Evolutionary conservation across 192 early-diverging fungal genomes (phyloP).

Genomic region (Backusella parvicylindrica): DNA sequence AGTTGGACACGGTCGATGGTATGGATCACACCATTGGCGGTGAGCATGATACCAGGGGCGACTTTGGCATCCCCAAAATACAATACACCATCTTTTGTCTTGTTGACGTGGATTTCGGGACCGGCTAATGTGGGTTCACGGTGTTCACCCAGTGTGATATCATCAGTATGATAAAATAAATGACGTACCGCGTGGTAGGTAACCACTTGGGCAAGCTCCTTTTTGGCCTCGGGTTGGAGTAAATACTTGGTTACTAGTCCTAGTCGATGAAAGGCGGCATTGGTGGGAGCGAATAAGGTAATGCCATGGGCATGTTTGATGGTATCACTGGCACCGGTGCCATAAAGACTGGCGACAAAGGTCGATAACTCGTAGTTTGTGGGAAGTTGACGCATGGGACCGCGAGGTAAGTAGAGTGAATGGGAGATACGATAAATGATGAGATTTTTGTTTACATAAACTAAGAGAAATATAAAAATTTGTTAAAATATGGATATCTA

Average conservation of each 20-base stretch:
- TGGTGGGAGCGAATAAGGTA: constrained; percentile 65
- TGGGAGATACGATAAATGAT: constrained; percentile 60
- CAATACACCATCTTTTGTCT: constrained; percentile 21
- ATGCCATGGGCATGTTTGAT: constrained; percentile 48
- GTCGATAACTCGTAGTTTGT: constrained; percentile 45
- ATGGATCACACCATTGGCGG: constrained; percentile 47
- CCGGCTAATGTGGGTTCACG: constrained; percentile 32
- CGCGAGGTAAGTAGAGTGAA: constrained; percentile 48
- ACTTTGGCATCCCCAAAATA: constrained; percentile 23
- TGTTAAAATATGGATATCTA: no score
- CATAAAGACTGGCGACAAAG: constrained; percentile 49
- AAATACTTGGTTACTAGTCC: constrained; percentile 57
- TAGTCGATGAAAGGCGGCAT: constrained; percentile 51
- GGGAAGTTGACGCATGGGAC: constrained; percentile 42
- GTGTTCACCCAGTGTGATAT: constrained; percentile 16
- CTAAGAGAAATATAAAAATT: constrained; percentile 13
- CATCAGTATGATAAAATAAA: constrained; percentile 37
- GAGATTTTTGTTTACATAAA: constrained; percentile 46
- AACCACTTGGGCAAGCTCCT: constrained; percentile 42
- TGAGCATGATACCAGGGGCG: constrained; percentile 28
- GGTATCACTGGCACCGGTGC: constrained; percentile 39
- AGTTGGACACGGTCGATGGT: constrained; percentile 42
- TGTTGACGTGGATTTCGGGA: constrained; percentile 38
- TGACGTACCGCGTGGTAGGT: constrained; percentile 48
- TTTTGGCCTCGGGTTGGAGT: constrained; percentile 10